Conservation (phyloP, 2,329 filamentous ascomycete species). For the Malbranchea cinnamomea region DNA sequence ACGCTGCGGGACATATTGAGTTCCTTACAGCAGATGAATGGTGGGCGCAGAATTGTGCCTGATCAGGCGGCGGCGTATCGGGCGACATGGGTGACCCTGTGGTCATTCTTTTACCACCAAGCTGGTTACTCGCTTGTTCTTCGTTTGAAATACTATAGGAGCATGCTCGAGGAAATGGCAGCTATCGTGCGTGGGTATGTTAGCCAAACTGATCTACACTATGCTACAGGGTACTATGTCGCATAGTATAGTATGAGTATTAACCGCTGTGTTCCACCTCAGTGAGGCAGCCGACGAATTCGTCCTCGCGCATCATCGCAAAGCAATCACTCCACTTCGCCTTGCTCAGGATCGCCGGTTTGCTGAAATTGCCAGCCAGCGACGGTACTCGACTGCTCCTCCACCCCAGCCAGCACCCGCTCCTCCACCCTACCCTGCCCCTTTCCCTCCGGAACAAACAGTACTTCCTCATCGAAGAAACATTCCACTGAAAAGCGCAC, state of each 20-base stretch:
- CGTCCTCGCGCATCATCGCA: conserved; percentile 12
- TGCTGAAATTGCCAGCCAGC: conserved; percentile 1
- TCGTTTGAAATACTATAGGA: conserved; percentile 36
- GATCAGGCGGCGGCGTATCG: conserved; percentile 25
- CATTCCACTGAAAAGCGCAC: conserved; percentile 6
- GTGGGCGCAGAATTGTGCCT: conserved; percentile 2
- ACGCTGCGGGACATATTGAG: conserved; percentile 37
- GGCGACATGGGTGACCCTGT: conserved; percentile 37
- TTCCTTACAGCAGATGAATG: conserved; percentile 29
- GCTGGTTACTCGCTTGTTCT: conserved; percentile 31
- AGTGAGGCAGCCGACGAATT: conserved; percentile 9
- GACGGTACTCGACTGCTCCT: conserved; percentile 2
- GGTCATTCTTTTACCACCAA: conserved; percentile 31
- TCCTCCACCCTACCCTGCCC: background rate
- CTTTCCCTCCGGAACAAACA: background rate
- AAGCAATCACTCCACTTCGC: conserved; percentile 5
- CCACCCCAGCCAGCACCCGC: too few species aligned
- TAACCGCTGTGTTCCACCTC: too few species aligned
- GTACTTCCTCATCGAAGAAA: too few species aligned
- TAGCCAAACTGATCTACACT: too few species aligned
- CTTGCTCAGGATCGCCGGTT: conserved; percentile 6
- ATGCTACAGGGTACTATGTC: too few species aligned
- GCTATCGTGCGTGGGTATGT: conserved; percentile 34
- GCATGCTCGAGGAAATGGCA: conserved; percentile 32
- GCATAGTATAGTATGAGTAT: too few species aligned